A percentile compares a stretch with the other conserved stretches of the same genome.
Evolutionary conservation across 176 grass and related monocot species (phyloP).

Genomic region (Eragrostis curvula): DNA sequence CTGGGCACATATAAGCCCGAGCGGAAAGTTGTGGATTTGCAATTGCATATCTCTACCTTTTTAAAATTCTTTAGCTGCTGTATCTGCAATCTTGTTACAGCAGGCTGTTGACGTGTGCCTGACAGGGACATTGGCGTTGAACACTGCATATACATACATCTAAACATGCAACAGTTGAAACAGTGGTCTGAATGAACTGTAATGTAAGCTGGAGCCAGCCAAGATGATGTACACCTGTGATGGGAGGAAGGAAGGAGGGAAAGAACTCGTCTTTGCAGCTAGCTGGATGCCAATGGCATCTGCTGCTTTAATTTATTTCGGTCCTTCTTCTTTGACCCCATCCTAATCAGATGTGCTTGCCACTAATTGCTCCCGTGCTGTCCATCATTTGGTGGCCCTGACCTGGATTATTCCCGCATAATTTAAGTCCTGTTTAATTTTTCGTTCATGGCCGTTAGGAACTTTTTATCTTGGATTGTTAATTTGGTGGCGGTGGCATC

Average conservation of each 20-base stretch:
- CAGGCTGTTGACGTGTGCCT: background rate
- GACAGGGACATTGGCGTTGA: conserved; percentile 18
- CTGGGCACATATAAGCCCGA: background rate
- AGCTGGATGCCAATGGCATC: conserved; percentile 57
- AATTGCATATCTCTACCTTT: background rate
- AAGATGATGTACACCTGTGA: conserved; percentile 28
- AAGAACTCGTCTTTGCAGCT: background rate
- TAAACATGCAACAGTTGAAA: conserved; percentile 20
- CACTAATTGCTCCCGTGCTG: conserved; percentile 38
- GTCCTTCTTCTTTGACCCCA: conserved; percentile 42
- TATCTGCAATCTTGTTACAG: conserved; percentile 6
- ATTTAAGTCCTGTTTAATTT: background rate
- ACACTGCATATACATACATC: background rate
- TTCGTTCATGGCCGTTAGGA: conserved; percentile 27
- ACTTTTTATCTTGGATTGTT: conserved; percentile 6
- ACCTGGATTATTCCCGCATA: conserved; percentile 30
- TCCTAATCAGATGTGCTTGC: conserved; percentile 47
- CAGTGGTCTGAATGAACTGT: conserved; percentile 21
- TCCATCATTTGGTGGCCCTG: conserved; percentile 32
- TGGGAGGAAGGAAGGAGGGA: background rate
- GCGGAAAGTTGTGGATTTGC: background rate
- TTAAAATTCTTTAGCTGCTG: background rate
- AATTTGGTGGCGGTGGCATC: background rate
- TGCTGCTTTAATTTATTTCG: conserved; percentile 33
- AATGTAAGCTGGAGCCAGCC: conserved; percentile 54